These are phyloP conservation scores for Kandelia obovata DNA, from an alignment of 345 rosid species.

Conservation along the genomic window DNA sequence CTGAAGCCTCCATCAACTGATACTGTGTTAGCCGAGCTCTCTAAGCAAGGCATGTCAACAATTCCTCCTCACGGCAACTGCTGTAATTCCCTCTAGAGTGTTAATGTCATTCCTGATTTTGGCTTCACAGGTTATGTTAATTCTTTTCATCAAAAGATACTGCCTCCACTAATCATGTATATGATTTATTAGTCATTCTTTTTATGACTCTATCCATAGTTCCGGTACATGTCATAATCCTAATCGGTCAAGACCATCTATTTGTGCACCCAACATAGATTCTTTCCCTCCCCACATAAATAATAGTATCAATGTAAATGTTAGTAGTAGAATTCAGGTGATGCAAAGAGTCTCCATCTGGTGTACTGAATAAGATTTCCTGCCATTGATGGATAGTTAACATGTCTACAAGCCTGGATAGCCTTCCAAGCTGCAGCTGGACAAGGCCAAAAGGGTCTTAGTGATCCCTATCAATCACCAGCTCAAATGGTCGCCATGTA, in stretches of 20 bases:
- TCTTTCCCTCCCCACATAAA: too few species aligned
- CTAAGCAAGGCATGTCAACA: constrained; percentile 72
- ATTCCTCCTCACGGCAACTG: constrained; percentile 46
- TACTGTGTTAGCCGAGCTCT: constrained; percentile 73
- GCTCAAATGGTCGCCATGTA: constrained; percentile 13
- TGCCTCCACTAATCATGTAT: too few species aligned
- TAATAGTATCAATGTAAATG: too few species aligned
- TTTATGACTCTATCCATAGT: too few species aligned
- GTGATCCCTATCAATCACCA: neutral
- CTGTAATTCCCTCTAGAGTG: constrained; percentile 30
- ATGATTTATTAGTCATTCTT: too few species aligned
- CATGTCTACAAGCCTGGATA: neutral
- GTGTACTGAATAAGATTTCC: neutral
- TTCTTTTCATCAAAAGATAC: too few species aligned
- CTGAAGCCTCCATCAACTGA: constrained; percentile 89
- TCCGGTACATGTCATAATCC: too few species aligned
- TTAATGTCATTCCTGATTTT: neutral
- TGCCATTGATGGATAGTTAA: neutral
- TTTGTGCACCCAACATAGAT: too few species aligned
- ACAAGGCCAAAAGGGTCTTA: neutral
- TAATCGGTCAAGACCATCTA: too few species aligned
- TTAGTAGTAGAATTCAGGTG: too few species aligned
- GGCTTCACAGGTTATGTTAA: too few species aligned
- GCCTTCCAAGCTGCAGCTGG: too few species aligned
- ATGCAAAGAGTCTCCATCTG: neutral